Conservation (phyloP, 495 filamentous ascomycete genomes). For the Entonaema liquescens region DNA sequence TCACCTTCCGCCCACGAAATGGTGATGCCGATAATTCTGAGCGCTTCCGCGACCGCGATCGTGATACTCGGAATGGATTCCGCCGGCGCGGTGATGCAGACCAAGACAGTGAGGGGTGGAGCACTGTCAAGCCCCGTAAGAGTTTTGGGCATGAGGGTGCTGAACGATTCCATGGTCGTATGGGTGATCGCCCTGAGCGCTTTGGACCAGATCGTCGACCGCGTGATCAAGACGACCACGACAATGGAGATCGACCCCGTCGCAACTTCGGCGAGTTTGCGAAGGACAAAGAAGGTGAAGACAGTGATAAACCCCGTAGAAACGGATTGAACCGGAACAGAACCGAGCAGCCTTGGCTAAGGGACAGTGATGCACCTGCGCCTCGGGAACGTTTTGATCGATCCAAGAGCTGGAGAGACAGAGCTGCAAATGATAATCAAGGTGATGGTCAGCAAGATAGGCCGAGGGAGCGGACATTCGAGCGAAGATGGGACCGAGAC, state of each 20-base stretch:
- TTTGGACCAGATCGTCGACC: slow-evolving; percentile 53
- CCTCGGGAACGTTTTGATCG: slow-evolving; percentile 65
- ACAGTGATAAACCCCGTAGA: slow-evolving; percentile 62
- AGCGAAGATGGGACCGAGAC: slow-evolving; percentile 70
- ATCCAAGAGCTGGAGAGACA: slow-evolving; percentile 73
- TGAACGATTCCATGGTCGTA: slow-evolving; percentile 67
- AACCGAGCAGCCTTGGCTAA: slow-evolving; percentile 55
- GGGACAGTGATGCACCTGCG: slow-evolving; percentile 48
- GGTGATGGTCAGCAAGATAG: slow-evolving; percentile 53
- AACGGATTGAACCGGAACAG: slow-evolving; percentile 60
- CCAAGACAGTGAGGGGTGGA: slow-evolving; percentile 66
- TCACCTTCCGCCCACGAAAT: slow-evolving; percentile 70
- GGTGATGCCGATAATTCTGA: slow-evolving; percentile 71
- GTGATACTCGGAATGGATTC: slow-evolving; percentile 56
- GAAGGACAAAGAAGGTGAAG: slow-evolving; percentile 62
- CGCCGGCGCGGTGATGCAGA: slow-evolving; percentile 63
- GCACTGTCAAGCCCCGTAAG: slow-evolving; percentile 69
- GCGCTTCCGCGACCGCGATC: slow-evolving; percentile 54
- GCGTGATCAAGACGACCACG: slow-evolving; percentile 58
- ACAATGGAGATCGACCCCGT: slow-evolving; percentile 63
- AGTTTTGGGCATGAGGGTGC: slow-evolving; percentile 71
- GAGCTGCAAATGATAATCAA: slow-evolving; percentile 60
- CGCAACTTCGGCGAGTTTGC: slow-evolving; percentile 59
- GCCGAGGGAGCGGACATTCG: slow-evolving; percentile 52
- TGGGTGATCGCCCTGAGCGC: slow-evolving; percentile 55